These are phyloP conservation scores for Nakazawaea sp. DNA, from an alignment of 805 yeast genomes.

Conservation along the genomic window DNA sequence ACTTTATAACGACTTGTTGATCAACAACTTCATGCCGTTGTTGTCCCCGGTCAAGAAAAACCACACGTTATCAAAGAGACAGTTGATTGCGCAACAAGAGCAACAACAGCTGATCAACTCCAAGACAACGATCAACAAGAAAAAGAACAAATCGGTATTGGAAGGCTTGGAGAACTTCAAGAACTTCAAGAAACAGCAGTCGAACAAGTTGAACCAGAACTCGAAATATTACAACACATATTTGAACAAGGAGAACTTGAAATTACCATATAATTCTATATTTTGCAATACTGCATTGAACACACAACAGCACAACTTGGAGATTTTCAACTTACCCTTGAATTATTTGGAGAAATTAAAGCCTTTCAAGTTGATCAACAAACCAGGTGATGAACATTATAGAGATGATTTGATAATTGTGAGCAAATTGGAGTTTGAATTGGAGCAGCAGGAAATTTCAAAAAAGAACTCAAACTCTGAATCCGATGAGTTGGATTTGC, in stretches of 20 bases:
- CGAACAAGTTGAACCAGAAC: conserved; percentile 1
- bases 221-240: conserved; percentile 19
- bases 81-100: no score
- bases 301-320: conserved; percentile 26
- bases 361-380: conserved; percentile 16
- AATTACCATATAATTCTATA: conserved; percentile 21
- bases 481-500: not conserved
- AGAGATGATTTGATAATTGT: conserved; percentile 25
- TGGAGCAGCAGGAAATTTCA: conserved; percentile 9
- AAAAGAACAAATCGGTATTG: conserved; percentile 17
- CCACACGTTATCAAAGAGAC: conserved; percentile 17
- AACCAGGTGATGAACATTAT: conserved; percentile 24
- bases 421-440: conserved; percentile 24
- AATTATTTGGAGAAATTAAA: conserved; percentile 18
- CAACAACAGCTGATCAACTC: no score
- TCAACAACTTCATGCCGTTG: conserved; percentile 22
- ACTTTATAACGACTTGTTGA: conserved; percentile 22
- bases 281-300: conserved; percentile 24
- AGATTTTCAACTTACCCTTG: conserved; percentile 25
- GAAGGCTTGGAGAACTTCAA: conserved; percentile 21
- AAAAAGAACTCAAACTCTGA: conserved; percentile 1
- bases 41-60: conserved; percentile 21
- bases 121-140: conserved; percentile 9
- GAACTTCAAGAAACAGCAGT: conserved; percentile 13
- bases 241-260: conserved; percentile 16